Conservation (phyloP, 2,329 filamentous ascomycete species). For the Fusarium albosuccineum region DNA sequence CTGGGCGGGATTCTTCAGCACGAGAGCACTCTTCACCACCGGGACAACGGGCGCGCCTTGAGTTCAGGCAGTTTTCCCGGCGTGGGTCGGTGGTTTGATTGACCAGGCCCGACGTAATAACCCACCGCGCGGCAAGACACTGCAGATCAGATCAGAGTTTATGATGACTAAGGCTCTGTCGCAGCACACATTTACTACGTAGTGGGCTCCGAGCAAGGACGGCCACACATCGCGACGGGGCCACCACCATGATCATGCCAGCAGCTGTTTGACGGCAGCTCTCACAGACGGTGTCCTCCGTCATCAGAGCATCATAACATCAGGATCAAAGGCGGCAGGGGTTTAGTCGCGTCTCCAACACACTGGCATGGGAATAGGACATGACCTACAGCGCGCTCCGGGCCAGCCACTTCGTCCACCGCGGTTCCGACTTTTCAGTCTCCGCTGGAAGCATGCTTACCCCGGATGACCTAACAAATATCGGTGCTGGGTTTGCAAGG, state of each 20-base stretch:
- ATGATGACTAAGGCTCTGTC: slow-evolving; percentile 5
- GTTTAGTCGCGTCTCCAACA: slow-evolving; percentile 10
- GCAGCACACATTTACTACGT: slow-evolving; percentile 11
- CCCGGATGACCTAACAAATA: slow-evolving; percentile 30
- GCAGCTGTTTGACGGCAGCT: background rate
- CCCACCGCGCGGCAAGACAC: background rate
- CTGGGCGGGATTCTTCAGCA: background rate
- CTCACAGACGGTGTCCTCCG: slow-evolving; percentile 3
- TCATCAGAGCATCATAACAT: slow-evolving; percentile 16
- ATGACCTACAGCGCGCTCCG: slow-evolving; percentile 15
- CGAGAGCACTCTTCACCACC: background rate
- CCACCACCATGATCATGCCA: slow-evolving; percentile 23
- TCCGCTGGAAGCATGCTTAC: slow-evolving; percentile 16
- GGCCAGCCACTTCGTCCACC: background rate
- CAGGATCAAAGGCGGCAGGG: slow-evolving; percentile 1
- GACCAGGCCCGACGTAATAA: background rate
- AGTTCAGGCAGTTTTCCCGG: slow-evolving; percentile 25
- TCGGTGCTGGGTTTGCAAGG: background rate
- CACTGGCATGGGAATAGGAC: background rate
- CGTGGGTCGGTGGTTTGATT: slow-evolving; percentile 16
- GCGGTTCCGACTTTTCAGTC: slow-evolving; percentile 22
- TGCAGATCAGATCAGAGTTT: slow-evolving; percentile 22
- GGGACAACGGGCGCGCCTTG: too few relatives aligned
- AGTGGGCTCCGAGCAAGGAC: slow-evolving; percentile 16
- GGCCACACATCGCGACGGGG: background rate